These are phyloP conservation scores for Suillus alpinus DNA, from an alignment of 768 basidiomycete species.

Conservation along the genomic window DNA sequence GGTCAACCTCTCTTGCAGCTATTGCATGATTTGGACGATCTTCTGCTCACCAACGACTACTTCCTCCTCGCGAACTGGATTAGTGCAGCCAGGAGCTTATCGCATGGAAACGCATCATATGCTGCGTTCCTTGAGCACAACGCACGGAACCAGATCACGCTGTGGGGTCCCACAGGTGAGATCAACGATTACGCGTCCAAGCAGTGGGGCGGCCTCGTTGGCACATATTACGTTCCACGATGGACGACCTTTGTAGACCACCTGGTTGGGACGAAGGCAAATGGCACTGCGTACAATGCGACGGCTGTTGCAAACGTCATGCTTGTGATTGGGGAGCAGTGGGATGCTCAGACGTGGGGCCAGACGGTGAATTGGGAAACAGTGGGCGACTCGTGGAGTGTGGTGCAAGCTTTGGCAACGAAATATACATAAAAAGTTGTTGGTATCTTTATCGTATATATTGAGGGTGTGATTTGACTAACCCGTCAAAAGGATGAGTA, in stretches of 20 bases:
- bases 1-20: constrained; percentile 29
- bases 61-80: constrained; percentile 38
- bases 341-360: constrained; percentile 25
- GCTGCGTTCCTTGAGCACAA: constrained; percentile 35
- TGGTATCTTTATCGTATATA: too few relatives aligned
- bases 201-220: constrained; percentile 39
- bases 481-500: too few relatives aligned
- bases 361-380: constrained; percentile 11
- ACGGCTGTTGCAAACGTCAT: constrained; percentile 20
- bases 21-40: constrained; percentile 31
- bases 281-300: constrained; percentile 28
- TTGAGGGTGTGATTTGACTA: too few relatives aligned
- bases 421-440: constrained; percentile 9
- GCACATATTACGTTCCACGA: constrained; percentile 33
- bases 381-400: constrained; percentile 20
- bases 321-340: constrained; percentile 33
- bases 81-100: constrained; percentile 29
- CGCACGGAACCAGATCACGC: constrained; percentile 41
- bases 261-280: constrained; percentile 26
- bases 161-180: constrained; percentile 41
- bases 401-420: constrained; percentile 14
- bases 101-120: constrained; percentile 28
- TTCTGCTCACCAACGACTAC: constrained; percentile 31
- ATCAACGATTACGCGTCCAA: constrained; percentile 45
- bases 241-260: constrained; percentile 36